A percentile compares a stretch with the other conserved stretches of the same genome.
Conservation (phyloP, 805 yeast species). For the Pachysolen tannophilus region DNA sequence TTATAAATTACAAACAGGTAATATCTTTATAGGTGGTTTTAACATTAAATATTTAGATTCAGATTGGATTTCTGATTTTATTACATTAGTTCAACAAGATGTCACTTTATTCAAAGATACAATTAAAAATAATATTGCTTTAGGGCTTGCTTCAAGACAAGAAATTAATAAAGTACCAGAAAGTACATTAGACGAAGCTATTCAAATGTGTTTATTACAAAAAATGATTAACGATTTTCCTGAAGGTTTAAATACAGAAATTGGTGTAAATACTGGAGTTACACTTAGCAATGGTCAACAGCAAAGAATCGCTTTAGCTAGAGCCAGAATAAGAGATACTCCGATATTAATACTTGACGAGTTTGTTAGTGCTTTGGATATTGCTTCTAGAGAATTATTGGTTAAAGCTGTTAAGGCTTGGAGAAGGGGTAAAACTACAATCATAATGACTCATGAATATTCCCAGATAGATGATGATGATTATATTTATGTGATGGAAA, state of each 20-base stretch:
- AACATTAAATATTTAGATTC: slow-evolving; percentile 33
- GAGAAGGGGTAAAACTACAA: slow-evolving; percentile 67
- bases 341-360: slow-evolving; percentile 83
- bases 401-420: slow-evolving; percentile 44
- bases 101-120: slow-evolving; percentile 60
- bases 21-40: slow-evolving; percentile 47
- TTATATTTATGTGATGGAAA: slow-evolving; percentile 46
- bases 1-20: slow-evolving; percentile 47
- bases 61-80: slow-evolving; percentile 49
- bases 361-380: slow-evolving; percentile 75
- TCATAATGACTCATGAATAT: slow-evolving; percentile 75
- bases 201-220: slow-evolving; percentile 43
- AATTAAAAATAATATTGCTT: slow-evolving; percentile 50
- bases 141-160: slow-evolving; percentile 32
- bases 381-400: slow-evolving; percentile 33
- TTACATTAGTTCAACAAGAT: slow-evolving; percentile 69
- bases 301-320: slow-evolving; percentile 77
- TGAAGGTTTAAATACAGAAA: slow-evolving; percentile 43
- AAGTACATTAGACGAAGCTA: slow-evolving; percentile 31
- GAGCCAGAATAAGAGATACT: slow-evolving; percentile 68
- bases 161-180: slow-evolving; percentile 17
- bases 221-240: slow-evolving; percentile 42
- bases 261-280: slow-evolving; percentile 36
- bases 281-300: slow-evolving; percentile 85
- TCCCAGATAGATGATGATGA: slow-evolving; percentile 50